Conservation (phyloP, 148 eudicot species). For the Rhododendron simsii region DNA sequence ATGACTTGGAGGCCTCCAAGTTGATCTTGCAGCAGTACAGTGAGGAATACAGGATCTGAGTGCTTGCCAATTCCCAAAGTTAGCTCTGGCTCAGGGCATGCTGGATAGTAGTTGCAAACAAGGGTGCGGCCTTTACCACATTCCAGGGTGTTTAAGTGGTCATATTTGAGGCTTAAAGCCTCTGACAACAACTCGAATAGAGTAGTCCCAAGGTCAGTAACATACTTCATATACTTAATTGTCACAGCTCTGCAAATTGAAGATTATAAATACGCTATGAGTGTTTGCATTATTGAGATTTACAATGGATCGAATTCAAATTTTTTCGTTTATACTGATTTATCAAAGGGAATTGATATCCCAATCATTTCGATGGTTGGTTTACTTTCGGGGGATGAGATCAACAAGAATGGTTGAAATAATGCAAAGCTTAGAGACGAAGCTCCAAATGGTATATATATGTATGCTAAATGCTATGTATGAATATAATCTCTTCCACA, state of each 20-base stretch:
- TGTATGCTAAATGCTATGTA: not conserved
- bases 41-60: slow-evolving; percentile 5
- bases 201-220: not conserved
- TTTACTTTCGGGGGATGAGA: not conserved
- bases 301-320: not conserved
- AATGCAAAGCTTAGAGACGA: not conserved
- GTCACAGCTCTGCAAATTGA: not conserved
- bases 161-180: not conserved
- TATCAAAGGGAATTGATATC: not conserved
- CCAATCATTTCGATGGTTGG: not conserved
- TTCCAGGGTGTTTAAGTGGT: not conserved
- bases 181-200: slow-evolving; percentile 6
- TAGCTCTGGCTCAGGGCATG: slow-evolving; percentile 15
- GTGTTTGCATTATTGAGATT: not conserved
- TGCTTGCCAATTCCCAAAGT: slow-evolving; percentile 7
- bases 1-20: slow-evolving; percentile 13
- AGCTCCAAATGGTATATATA: not conserved
- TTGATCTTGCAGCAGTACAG: slow-evolving; percentile 8
- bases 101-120: not conserved
- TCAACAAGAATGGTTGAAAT: not conserved
- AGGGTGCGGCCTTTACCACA: not conserved
- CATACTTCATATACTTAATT: not conserved
- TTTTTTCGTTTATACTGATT: not conserved
- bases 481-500: not conserved
- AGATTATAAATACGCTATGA: not conserved